phyloP scores from a whole-genome alignment of 78 protist genomes.

The Carpediemonas membranifera region DNA sequence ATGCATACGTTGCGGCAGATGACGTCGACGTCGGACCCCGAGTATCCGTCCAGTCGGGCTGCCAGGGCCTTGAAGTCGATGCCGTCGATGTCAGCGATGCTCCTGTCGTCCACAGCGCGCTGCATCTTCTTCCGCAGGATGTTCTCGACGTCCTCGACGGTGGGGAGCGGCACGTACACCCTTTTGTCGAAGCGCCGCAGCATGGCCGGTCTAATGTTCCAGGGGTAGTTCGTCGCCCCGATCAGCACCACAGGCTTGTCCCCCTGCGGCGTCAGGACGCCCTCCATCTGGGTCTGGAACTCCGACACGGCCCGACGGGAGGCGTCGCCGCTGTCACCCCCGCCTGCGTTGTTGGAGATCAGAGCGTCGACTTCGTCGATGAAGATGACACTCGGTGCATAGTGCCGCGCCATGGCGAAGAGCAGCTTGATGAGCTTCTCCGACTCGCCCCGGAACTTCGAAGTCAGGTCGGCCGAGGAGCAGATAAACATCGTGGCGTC shows the following conservation, averaged over 20 bases:
- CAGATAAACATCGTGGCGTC: constrained; percentile 53
- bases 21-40: too few relatives aligned
- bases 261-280: constrained; percentile 3
- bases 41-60: too few relatives aligned
- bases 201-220: constrained; percentile 21
- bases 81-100: too few relatives aligned
- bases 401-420: constrained; percentile 83
- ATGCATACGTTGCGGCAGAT: too few relatives aligned
- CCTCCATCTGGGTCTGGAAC: constrained; percentile 25
- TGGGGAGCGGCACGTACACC: constrained; percentile 27
- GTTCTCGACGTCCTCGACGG: background rate
- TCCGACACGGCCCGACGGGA: constrained; percentile 11
- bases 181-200: constrained; percentile 29
- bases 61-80: too few relatives aligned
- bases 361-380: constrained; percentile 95
- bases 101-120: background rate
- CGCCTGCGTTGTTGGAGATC: background rate
- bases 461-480: constrained; percentile 50
- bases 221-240: constrained; percentile 32
- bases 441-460: constrained; percentile 30
- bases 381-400: constrained; percentile 80
- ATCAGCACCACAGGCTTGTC: background rate
- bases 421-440: constrained; percentile 63
- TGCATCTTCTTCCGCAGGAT: background rate
- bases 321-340: constrained; percentile 7